Percentiles rank a stretch among this genome's conserved stretches.
Conservation (phyloP, 1,139 yeast species). For the Meyerozyma elateridarum region DNA sequence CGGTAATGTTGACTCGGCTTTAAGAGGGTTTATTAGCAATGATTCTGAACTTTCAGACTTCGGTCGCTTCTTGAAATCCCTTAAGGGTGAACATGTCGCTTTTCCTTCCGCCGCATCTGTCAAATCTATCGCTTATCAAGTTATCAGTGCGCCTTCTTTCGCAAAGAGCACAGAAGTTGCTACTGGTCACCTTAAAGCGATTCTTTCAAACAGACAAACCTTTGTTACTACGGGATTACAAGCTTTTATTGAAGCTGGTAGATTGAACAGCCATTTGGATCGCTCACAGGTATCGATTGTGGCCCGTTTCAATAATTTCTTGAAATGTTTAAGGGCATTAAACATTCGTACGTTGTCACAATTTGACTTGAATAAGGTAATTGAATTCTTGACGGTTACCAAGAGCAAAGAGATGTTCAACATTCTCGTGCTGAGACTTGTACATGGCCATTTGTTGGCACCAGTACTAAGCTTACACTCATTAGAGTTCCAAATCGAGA, state of each 20-base stretch:
- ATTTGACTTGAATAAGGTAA: conserved; percentile 21
- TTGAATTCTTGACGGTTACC: conserved; percentile 23
- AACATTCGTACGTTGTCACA: conserved; percentile 18
- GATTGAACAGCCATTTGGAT: neutral
- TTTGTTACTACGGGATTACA: neutral
- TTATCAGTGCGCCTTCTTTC: conserved; percentile 1
- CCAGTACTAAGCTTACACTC: conserved; percentile 14
- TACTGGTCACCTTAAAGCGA: neutral
- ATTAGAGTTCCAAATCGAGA: conserved; percentile 12
- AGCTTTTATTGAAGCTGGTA: neutral
- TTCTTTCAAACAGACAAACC: neutral
- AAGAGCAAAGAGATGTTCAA: conserved; percentile 23
- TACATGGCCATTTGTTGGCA: conserved; percentile 9
- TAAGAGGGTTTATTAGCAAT: too few species aligned
- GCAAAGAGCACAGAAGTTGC: conserved; percentile 1
- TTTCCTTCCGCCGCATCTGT: neutral
- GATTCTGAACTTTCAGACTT: neutral
- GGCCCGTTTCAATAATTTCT: conserved; percentile 12
- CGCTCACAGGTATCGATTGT: neutral
- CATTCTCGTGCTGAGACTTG: conserved; percentile 25
- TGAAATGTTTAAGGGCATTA: conserved; percentile 22
- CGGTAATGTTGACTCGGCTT: too few species aligned
- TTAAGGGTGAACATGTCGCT: neutral
- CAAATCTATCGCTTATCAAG: conserved; percentile 4
- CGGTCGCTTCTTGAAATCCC: neutral